These are phyloP conservation scores for Podospora tetraspora DNA, from an alignment of 495 filamentous ascomycete species.

Conservation along the genomic window DNA sequence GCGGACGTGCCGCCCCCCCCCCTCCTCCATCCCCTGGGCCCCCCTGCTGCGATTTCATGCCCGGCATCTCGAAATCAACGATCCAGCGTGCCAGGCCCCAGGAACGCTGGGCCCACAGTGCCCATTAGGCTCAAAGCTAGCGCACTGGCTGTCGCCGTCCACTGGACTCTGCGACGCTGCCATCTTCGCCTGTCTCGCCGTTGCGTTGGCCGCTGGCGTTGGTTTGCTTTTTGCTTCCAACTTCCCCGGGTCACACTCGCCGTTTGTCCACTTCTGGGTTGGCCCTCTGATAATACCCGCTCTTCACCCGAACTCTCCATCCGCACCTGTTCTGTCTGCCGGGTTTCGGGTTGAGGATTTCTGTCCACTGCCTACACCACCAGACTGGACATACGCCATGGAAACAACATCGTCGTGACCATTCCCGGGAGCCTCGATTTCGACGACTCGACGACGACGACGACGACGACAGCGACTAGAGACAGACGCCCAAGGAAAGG, in stretches of 20 bases:
- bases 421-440: conserved; percentile 6
- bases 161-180: background rate
- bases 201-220: conserved; percentile 4
- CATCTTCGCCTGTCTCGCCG: background rate
- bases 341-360: background rate
- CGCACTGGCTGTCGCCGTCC: conserved; percentile 1
- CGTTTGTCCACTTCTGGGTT: conserved; percentile 3
- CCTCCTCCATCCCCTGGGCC: background rate
- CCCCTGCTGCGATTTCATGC: background rate
- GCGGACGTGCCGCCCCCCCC: conserved; percentile 3
- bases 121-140: conserved; percentile 16
- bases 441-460: conserved; percentile 2
- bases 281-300: conserved; percentile 14
- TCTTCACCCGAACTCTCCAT: conserved; percentile 12
- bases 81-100: background rate
- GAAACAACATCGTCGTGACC: conserved; percentile 18
- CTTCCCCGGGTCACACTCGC: conserved; percentile 1
- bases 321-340: conserved; percentile 1
- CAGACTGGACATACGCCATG: conserved; percentile 14
- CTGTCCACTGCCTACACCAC: background rate
- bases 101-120: conserved; percentile 6
- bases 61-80: conserved; percentile 15
- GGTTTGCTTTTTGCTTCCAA: background rate
- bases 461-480: background rate
- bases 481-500: conserved; percentile 2